Base-by-base conservation (phyloP, 2,329 filamentous ascomycete species). In the Geosmithia morbida region DNA sequence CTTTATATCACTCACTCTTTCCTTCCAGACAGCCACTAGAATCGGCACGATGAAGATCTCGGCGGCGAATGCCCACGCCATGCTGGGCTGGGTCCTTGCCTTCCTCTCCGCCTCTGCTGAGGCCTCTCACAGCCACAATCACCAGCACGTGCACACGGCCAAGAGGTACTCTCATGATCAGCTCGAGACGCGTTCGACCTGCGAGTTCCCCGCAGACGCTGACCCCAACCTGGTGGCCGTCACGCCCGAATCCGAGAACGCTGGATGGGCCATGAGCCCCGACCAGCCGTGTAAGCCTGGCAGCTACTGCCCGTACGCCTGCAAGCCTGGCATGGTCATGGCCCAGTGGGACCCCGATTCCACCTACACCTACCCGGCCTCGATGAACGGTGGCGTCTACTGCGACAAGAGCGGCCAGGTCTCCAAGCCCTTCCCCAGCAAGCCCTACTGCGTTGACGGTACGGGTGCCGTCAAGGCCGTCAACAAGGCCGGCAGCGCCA, bases 211-310 rank as follows among this genome's bases (percentile, higher is more conserved):
- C 19, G 58, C 55, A 11, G 66, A 69, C 33, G 71, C n/a, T 8
- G 50, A 83, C 57, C 71, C 75, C 29, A 81, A 83, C 47, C 65
- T 89, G 57, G 75, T 87, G 43, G 61, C 76, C 14, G 72, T 90
- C 46, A 85, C 83, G 10, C 83, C 83, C 4, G 67, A 67, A 46
- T 60, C 61, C 42, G 59, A 66, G 59, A 90, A 90, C 65, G 81
- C 70, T 45, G 85, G 85, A 51, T 90, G 85, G 80, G 85, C 85
- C 41, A 80, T 89, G 77, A 84, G 81, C 56, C 84, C 85, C 3
- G 80, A 89, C 61, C 75, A 84, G 59, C 61, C 74, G 47, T 89
- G 85, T 61, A 69, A 67, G 49, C 73, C 78, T 4, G 83, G 79
- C 49, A 75, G 61, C 53, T 88, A 83, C 63, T 89, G 85, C 58